Percentiles rank a stretch among this genome's conserved stretches.
Conservation (phyloP, 192 early-diverging fungal genomes). For the Linnemannia elongata region DNA sequence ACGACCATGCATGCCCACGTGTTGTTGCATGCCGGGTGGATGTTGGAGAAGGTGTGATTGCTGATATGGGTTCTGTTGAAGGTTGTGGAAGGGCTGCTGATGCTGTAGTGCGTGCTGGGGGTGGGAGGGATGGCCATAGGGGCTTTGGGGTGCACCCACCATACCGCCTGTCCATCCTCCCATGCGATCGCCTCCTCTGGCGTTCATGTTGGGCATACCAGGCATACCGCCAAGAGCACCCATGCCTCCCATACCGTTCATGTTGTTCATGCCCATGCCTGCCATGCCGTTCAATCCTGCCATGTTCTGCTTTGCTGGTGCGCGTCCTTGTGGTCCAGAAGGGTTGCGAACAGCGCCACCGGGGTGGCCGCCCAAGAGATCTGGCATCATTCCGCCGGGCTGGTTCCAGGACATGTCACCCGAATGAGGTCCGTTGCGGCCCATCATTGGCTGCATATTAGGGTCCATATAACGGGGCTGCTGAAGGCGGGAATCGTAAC, state of each 20-base stretch:
- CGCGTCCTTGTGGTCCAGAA: slow-evolving; percentile 22
- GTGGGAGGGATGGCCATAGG: slow-evolving; percentile 32
- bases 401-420: slow-evolving; percentile 42
- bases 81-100: slow-evolving; percentile 29
- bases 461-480: slow-evolving; percentile 45
- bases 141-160: slow-evolving; percentile 23
- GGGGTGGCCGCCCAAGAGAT: slow-evolving; percentile 35
- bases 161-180: slow-evolving; percentile 21
- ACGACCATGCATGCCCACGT: slow-evolving; percentile 33
- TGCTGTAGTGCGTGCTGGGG: slow-evolving; percentile 24
- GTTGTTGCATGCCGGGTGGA: slow-evolving; percentile 36
- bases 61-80: slow-evolving; percentile 32
- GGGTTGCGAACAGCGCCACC: slow-evolving; percentile 29
- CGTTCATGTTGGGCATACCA: slow-evolving; percentile 19
- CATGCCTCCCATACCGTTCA: slow-evolving; percentile 44
- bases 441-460: slow-evolving; percentile 39
- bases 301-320: slow-evolving; percentile 32
- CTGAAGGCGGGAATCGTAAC: slow-evolving; percentile 34
- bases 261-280: slow-evolving; percentile 27
- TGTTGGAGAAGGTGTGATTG: slow-evolving; percentile 41
- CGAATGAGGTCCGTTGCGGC: slow-evolving; percentile 20
- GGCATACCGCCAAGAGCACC: slow-evolving; percentile 26
- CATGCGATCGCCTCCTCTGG: slow-evolving; percentile 27
- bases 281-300: slow-evolving; percentile 35
- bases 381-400: slow-evolving; percentile 44